Evolutionary conservation across 441 rosid species (phyloP).

Genomic region (Theobroma grandiflorum): DNA sequence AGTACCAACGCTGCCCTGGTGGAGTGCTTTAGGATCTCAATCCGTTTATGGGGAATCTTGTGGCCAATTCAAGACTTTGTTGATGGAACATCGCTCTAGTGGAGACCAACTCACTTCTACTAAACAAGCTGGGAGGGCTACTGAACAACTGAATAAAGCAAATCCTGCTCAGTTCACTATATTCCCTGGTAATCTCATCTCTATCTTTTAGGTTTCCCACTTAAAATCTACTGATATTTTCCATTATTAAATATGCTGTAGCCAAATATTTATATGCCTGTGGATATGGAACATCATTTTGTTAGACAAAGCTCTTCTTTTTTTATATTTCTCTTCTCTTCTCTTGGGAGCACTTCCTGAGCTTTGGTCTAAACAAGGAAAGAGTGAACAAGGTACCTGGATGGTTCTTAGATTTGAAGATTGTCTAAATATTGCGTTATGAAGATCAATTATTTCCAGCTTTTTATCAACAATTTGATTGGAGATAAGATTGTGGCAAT

Average conservation of each 20-base stretch:
- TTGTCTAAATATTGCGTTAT: background rate
- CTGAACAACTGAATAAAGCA: conserved; percentile 49
- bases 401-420: background rate
- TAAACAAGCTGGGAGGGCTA: conserved; percentile 40
- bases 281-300: background rate
- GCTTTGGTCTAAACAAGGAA: background rate
- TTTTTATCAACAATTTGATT: background rate
- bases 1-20: conserved; percentile 67
- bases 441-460: background rate
- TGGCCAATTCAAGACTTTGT: conserved; percentile 49
- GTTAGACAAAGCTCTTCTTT: background rate
- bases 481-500: background rate
- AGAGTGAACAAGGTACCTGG: background rate
- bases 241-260: background rate
- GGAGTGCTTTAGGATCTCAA: conserved; percentile 65
- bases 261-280: background rate
- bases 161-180: conserved; percentile 57
- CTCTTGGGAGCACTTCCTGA: background rate
- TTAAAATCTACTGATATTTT: conserved; percentile 13
- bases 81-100: conserved; percentile 38
- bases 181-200: conserved; percentile 57
- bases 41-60: conserved; percentile 51
- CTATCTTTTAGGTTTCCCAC: background rate
- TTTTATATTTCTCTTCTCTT: background rate
- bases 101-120: conserved; percentile 41